Conservation (phyloP, 2,329 filamentous ascomycete genomes). For the Magnaporthales sp. region DNA sequence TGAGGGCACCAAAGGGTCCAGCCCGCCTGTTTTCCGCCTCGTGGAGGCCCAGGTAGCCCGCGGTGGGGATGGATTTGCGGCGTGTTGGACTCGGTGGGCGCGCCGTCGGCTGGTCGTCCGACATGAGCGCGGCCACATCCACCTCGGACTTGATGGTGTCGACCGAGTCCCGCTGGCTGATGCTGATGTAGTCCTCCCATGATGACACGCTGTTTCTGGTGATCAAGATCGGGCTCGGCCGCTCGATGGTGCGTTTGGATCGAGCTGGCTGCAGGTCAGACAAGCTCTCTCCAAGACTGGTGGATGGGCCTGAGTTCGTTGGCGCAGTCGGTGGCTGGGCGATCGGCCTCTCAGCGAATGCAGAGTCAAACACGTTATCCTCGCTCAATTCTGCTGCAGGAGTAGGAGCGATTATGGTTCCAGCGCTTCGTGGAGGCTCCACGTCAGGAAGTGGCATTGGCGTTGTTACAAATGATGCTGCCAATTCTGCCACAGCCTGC, state of each 20-base stretch:
- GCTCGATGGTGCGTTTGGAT: not conserved
- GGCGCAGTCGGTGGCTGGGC: not conserved
- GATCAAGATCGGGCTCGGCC: not conserved
- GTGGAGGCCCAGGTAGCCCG: conserved; percentile 21
- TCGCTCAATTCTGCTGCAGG: not conserved
- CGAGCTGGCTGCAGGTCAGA: not conserved
- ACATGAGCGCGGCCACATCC: conserved; percentile 8
- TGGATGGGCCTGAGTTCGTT: not conserved
- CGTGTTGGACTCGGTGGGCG: conserved; percentile 1
- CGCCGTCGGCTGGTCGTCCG: conserved; percentile 1
- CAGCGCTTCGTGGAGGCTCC: not conserved
- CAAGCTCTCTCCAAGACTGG: not conserved
- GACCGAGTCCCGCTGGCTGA: conserved; percentile 7
- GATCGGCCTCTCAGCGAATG: not conserved
- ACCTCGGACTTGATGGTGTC: conserved; percentile 6
- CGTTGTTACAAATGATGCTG: not conserved
- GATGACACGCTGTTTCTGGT: conserved; percentile 7
- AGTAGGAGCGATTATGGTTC: not conserved
- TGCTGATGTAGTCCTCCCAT: conserved; percentile 13
- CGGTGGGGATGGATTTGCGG: conserved; percentile 15
- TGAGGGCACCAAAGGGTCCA: conserved; percentile 15
- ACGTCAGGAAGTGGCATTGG: not conserved
- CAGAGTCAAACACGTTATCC: not conserved
- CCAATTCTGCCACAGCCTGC: not conserved
- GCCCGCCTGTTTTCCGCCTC: conserved; percentile 12